Evolutionary conservation across 352 stramenopile species (phyloP), one percentile per base, ranked within the genome.

Genomic region (Globisporangium yorkense): DNA sequence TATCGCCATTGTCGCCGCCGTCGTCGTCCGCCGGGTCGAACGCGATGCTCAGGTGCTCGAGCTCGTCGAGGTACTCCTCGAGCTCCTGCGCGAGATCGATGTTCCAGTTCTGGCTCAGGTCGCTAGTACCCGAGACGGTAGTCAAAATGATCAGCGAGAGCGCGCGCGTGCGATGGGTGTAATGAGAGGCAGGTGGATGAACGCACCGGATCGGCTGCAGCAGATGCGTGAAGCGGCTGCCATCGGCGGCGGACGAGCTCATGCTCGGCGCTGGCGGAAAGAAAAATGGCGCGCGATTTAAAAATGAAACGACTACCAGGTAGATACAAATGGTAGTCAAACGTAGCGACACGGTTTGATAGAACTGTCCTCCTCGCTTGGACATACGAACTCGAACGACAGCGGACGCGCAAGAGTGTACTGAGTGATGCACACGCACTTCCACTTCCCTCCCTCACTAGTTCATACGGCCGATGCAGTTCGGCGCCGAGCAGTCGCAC

Each of bases 381-480:
- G 33, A 37, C 33, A 37, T 37, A 27, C 24, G 24, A 27, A 27
- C 24, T 27, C 24, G 24, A 27, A 27, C 24, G 24, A 27, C 24
- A 27, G 24, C 24, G 24, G 24, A 27, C 24, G 24, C 24, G 24
- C 24, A 27, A 27, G 24, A 27, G 24, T 27, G 24, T 27, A 27
- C 24, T 27, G 24, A 27, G 24, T 27, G 24, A 27, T 27, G 24
- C 24, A 27, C 24, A 27, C 24, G 24, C 24, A 27, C 24, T 27
- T 27, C 24, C 24, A 27, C 33, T 10, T 37, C 33, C 33, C 33
- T 37, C 33, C 33, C 9, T 37, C 33, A 33, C 51, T 59, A 98
- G 63, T 98, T 98, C 92, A 98, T 97, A 33, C 88, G 73, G 7
- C 95, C 95, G 56, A 97, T 94, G 64, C 95, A 98, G 71, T 97